These are phyloP conservation scores for Rhizophagus clarus DNA, from an alignment of 192 early-diverging fungal genomes.

Conservation along the genomic window DNA sequence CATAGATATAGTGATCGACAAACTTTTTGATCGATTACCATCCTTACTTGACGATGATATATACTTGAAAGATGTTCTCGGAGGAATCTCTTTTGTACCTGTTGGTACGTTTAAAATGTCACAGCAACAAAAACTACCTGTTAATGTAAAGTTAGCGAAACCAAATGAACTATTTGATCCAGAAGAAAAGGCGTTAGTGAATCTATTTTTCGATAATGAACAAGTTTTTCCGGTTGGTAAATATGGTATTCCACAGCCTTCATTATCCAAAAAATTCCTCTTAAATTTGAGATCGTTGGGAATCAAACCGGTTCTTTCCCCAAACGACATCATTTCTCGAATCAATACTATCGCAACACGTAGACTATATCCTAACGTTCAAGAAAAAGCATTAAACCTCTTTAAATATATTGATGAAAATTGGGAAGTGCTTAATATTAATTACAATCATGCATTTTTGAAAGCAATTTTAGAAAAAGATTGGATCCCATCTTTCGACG, in stretches of 20 bases:
- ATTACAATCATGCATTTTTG: background rate
- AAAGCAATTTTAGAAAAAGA: background rate
- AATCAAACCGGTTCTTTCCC: background rate
- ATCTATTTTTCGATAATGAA: background rate
- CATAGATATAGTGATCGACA: background rate
- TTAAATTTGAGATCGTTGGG: background rate
- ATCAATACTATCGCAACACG: background rate
- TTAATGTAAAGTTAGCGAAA: background rate
- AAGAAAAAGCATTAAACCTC: background rate
- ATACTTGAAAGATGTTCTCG: background rate
- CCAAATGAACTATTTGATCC: background rate
- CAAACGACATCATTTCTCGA: background rate
- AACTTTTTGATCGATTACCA: background rate
- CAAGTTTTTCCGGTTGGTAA: background rate
- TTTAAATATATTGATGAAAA: constrained; percentile 1
- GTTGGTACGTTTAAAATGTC: background rate
- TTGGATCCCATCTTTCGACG: background rate
- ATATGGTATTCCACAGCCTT: background rate
- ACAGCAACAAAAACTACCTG: background rate
- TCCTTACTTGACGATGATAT: background rate
- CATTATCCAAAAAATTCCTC: background rate
- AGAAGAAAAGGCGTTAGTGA: background rate
- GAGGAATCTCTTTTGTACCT: background rate
- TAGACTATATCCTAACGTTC: background rate
- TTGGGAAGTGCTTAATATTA: background rate